Evolutionary conservation across 257 asterid genomes (phyloP), one percentile per base, ranked within the genome.

Genomic region (Coffea canephora): DNA sequence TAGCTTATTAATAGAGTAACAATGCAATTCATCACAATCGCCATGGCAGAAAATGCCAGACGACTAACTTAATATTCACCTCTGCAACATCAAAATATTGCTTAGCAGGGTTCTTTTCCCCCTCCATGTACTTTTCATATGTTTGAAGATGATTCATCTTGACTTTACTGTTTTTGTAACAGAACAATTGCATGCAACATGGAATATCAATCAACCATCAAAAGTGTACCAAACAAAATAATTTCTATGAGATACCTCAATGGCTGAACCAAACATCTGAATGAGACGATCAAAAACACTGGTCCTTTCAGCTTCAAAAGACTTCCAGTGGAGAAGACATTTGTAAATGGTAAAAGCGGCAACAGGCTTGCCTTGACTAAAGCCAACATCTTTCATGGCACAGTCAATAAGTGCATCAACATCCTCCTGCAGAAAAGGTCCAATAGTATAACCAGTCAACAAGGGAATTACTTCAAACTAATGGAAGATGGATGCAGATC

Each of bases 221-320:
- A 62, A 9, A 5, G 21, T 10, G 6, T 31, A 18, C 8, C 5
- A 23, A 39, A 8, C 52, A 19, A 16, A 55, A 25, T 34, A 39
- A 78, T 76, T 75, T 65, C 36, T 39, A 77, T 77, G 61, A 78
- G 82, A 39, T 88, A 95, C 99, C 98, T 92, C 98, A 69, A 96
- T 94, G 85, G 97, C 96, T 57, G 97, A 92, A 84, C 98, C 98
- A 81, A 96, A 87, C 98, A 94, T 96, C 86, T 92, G 93, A 90
- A 96, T 88, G 87, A 96, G 95, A 78, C 97, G 98, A 86, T 96
- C 99, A 84, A 96, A 96, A 69, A 96, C 98, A 79, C 98, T 96
- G 52, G 99, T 96, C 76, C 97, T 90, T 73, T 96, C 99, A 46
- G 99, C 99, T 94, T 96, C 99, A 77, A 96, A 96, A 78, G 99